These are phyloP conservation scores for Echinosphaeria canescens DNA, from an alignment of 2,329 filamentous ascomycete genomes.

Conservation along the genomic window DNA sequence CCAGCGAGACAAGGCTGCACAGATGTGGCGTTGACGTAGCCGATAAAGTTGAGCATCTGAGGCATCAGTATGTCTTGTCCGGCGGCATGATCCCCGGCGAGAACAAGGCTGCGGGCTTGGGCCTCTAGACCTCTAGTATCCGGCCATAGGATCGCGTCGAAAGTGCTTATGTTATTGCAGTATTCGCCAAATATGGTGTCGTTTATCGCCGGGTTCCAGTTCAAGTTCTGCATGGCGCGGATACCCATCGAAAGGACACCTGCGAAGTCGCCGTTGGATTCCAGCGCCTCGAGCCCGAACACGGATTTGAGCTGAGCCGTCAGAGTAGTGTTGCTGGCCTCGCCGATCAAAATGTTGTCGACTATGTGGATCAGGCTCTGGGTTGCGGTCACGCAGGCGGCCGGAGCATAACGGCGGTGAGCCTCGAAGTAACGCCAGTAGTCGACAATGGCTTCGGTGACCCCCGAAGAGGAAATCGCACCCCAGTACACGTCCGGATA, in stretches of 20 bases:
- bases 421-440: conserved; percentile 44
- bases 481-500: conserved; percentile 68
- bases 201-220: conserved; percentile 28
- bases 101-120: conserved; percentile 16
- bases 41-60: conserved; percentile 28
- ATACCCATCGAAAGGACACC: conserved; percentile 17
- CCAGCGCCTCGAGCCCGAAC: conserved; percentile 23
- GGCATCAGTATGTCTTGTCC: conserved; percentile 15
- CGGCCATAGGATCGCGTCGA: too few relatives aligned
- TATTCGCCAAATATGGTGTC: conserved; percentile 19
- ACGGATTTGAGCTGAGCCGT: conserved; percentile 18
- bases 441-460: conserved; percentile 57
- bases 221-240: conserved; percentile 19
- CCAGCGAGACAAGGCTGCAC: too few relatives aligned
- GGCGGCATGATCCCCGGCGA: conserved; percentile 15
- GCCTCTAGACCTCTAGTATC: conserved; percentile 11
- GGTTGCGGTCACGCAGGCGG: conserved; percentile 40
- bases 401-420: conserved; percentile 22
- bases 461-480: conserved; percentile 61
- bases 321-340: conserved; percentile 14
- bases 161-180: conserved; percentile 23
- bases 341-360: conserved; percentile 25
- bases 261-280: conserved; percentile 24
- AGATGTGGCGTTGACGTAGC: conserved; percentile 16
- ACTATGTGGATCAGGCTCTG: conserved; percentile 30